A percentile compares a stretch with the other conserved stretches of the same genome.
phyloP scores from a whole-genome alignment of 2,329 filamentous ascomycete species.

The Xylariales sp. region DNA sequence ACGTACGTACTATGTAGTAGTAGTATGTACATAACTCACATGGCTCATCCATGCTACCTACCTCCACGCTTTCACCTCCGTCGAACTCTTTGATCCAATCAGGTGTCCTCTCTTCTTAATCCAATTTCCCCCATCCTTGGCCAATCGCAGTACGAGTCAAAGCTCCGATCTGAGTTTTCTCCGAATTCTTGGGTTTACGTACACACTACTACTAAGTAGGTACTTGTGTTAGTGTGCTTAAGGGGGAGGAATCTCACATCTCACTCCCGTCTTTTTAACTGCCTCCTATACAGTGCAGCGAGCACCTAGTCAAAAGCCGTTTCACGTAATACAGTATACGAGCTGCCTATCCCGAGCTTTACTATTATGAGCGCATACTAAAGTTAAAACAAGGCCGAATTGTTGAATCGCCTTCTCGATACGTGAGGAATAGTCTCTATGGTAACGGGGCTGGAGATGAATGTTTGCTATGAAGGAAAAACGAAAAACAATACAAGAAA shows the following conservation, averaged over 20 bases:
- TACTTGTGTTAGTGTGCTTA: too few species aligned
- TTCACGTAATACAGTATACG: conserved; percentile 1
- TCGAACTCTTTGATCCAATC: conserved; percentile 13
- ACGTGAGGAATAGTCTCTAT: conserved; percentile 8
- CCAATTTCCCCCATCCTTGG: conserved; percentile 26
- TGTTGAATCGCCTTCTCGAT: neutral
- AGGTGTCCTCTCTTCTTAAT: conserved; percentile 1
- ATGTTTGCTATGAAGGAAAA: conserved; percentile 10
- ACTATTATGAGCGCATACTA: neutral
- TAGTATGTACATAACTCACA: conserved; percentile 7
- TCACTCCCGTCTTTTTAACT: too few species aligned
- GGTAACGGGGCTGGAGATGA: neutral
- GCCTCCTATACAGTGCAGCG: neutral
- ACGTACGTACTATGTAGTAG: too few species aligned
- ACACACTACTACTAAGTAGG: neutral
- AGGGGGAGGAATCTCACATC: too few species aligned
- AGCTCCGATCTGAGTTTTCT: conserved; percentile 32
- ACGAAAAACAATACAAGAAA: neutral
- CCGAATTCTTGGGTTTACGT: conserved; percentile 26
- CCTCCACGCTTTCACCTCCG: neutral
- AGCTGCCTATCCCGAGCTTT: neutral
- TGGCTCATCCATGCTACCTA: conserved; percentile 25
- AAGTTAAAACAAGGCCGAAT: neutral
- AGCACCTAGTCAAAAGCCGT: conserved; percentile 5
- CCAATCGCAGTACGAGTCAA: conserved; percentile 28